These are phyloP conservation scores for Suillus fuscotomentosus DNA, from an alignment of 768 basidiomycete species.

Conservation along the genomic window DNA sequence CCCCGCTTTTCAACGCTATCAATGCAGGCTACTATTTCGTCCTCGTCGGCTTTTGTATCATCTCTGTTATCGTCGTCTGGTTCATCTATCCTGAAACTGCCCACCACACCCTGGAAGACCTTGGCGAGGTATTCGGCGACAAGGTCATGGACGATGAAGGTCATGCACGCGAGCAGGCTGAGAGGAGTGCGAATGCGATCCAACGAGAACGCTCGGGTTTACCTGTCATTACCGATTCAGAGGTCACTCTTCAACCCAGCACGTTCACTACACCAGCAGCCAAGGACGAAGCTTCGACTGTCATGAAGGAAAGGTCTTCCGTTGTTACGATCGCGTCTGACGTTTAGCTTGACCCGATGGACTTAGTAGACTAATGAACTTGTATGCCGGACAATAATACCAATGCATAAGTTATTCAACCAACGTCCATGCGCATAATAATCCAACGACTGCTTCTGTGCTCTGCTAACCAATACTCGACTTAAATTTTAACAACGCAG, in stretches of 20 bases:
- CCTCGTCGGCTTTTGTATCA: conserved; percentile 43
- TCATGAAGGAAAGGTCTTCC: not conserved
- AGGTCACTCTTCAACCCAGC: conserved; percentile 19
- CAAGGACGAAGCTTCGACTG: conserved; percentile 16
- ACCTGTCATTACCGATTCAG: conserved; percentile 19
- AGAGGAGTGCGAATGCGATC: conserved; percentile 12
- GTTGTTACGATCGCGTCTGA: not conserved
- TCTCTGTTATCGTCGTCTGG: conserved; percentile 45
- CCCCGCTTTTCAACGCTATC: conserved; percentile 56
- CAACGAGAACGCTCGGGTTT: conserved; percentile 16
- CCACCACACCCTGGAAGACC: conserved; percentile 45
- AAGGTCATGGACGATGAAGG: conserved; percentile 22
- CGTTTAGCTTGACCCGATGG: not conserved
- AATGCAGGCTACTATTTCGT: conserved; percentile 51
- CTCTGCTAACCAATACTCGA: not conserved
- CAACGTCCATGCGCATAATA: not conserved
- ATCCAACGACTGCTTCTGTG: not conserved
- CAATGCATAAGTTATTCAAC: not conserved
- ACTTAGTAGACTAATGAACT: not conserved
- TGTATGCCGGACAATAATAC: not conserved
- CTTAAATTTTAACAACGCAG: conserved; percentile 10
- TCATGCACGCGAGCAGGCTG: conserved; percentile 14
- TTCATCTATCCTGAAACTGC: conserved; percentile 52
- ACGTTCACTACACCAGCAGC: not conserved
- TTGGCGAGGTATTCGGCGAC: conserved; percentile 49